Evolutionary conservation across 768 basidiomycete genomes (phyloP), one percentile per base, ranked within the genome.

Genomic region (Tricholoma hemisulphureum): DNA sequence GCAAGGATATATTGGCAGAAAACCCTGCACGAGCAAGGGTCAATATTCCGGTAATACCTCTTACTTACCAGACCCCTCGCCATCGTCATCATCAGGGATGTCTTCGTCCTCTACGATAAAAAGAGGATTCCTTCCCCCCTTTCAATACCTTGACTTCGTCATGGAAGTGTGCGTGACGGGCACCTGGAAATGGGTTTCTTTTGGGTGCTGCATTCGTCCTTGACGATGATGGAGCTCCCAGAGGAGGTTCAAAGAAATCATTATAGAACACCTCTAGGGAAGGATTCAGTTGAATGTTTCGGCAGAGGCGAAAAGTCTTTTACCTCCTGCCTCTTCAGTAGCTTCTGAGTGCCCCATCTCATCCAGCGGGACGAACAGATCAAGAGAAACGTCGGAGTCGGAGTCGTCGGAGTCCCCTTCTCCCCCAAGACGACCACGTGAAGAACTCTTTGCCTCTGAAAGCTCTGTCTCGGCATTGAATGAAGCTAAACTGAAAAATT

Each of bases 381-480:
- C 89, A 34, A 93, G 63, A 11, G 73, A 75, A 31, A 77, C 76
- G 14, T 81, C 81, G 10, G n/a, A n/a, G n/a, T 84, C 83, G 13
- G 80, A 84, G 2, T 83, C 84, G 18, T 82, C 76, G 11, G 73
- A 74, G 45, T 80, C 81, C 31, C 73, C 76, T 32, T 79, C 70
- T 23, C 73, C 71, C 65, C 80, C 79, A 21, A 91, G 76, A 24
- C 73, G 75, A 18, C 92, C 93, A 65, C 76, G 77, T 2, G 86
- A 85, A 9, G 82, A 78, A 14, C 75, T 77, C 57, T 73, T 80
- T 13, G 86, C 83, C 70, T 96, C 95, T 2, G 86, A 83, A 62
- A 82, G 83, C 69, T 92, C 91, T 2, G 88, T 88, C 69, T 94
- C 86, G 2, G 86, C 80, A 65, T 98, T 97, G 78, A 99, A 99